Evolutionary conservation across 306 rosid genomes (phyloP).

Genomic region (Leucaena leucocephala): DNA sequence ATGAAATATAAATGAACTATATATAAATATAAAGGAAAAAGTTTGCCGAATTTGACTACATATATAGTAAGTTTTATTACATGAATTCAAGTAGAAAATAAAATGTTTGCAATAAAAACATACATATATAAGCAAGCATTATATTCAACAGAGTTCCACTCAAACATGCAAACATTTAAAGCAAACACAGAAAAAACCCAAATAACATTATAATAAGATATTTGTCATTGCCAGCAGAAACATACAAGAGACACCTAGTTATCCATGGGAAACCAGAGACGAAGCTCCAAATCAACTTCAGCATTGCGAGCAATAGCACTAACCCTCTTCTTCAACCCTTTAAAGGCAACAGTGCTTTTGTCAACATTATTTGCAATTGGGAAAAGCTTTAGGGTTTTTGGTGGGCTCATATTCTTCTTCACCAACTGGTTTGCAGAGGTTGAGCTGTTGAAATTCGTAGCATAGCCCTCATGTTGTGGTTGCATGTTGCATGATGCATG

Average conservation of each 20-base stretch:
- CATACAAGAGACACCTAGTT: background rate
- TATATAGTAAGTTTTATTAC: background rate
- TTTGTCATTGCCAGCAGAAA: background rate
- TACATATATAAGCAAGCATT: background rate
- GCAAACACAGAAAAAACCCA: background rate
- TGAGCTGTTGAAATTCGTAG: background rate
- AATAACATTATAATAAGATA: background rate
- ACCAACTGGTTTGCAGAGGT: background rate
- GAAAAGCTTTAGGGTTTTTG: background rate
- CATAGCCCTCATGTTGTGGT: background rate
- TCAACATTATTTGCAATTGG: background rate
- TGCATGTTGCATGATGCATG: background rate
- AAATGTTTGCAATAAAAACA: background rate
- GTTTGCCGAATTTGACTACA: background rate
- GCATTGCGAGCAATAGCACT: background rate
- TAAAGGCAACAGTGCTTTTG: background rate
- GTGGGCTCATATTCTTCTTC: background rate
- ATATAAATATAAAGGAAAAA: background rate
- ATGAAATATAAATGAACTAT: background rate
- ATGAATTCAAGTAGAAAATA: background rate
- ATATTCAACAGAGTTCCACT: background rate
- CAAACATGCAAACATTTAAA: background rate
- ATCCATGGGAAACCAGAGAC: background rate
- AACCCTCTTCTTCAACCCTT: background rate
- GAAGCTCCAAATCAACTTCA: background rate